Conservation (phyloP, 2,329 filamentous ascomycete species). For the Venturia carpophila region DNA sequence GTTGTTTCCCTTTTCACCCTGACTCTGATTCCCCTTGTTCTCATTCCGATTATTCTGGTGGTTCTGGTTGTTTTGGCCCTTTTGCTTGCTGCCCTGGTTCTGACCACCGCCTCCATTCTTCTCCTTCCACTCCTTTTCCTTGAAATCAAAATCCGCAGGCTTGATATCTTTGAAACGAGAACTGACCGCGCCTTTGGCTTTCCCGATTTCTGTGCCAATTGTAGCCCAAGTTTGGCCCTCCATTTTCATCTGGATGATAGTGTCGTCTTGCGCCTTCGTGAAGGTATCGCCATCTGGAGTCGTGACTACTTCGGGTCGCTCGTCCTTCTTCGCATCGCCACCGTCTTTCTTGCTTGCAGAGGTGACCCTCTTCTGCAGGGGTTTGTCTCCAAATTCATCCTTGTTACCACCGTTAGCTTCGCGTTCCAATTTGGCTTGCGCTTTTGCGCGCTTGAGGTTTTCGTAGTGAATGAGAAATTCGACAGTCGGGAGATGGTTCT, state of each 20-base stretch:
- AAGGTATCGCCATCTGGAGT: slow-evolving; percentile 22
- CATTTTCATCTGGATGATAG: slow-evolving; percentile 32
- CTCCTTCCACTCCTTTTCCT: slow-evolving; percentile 22
- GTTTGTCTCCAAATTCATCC: slow-evolving; percentile 2
- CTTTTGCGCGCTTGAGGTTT: slow-evolving; percentile 11
- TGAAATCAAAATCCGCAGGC: slow-evolving; percentile 22
- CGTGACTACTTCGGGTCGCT: neutral
- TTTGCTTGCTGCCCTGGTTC: slow-evolving; percentile 21
- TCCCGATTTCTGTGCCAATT: slow-evolving; percentile 28
- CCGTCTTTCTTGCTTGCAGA: slow-evolving; percentile 1
- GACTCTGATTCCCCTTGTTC: slow-evolving; percentile 19
- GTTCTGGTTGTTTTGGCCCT: slow-evolving; percentile 18
- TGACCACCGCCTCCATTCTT: slow-evolving; percentile 18
- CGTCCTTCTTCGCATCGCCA: neutral
- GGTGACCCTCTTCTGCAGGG: neutral
- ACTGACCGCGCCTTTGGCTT: slow-evolving; percentile 22
- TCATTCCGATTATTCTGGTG: slow-evolving; percentile 21
- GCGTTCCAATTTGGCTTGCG: neutral
- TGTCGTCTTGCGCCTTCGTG: slow-evolving; percentile 35
- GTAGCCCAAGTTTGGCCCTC: slow-evolving; percentile 27
- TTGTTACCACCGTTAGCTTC: neutral
- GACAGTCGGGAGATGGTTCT: slow-evolving; percentile 6
- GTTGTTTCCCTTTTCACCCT: slow-evolving; percentile 7
- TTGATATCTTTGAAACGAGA: slow-evolving; percentile 33
- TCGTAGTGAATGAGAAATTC: slow-evolving; percentile 7